Evolutionary conservation across 2,329 filamentous ascomycete species (phyloP).

Genomic region (Arthroderma uncinatum): DNA sequence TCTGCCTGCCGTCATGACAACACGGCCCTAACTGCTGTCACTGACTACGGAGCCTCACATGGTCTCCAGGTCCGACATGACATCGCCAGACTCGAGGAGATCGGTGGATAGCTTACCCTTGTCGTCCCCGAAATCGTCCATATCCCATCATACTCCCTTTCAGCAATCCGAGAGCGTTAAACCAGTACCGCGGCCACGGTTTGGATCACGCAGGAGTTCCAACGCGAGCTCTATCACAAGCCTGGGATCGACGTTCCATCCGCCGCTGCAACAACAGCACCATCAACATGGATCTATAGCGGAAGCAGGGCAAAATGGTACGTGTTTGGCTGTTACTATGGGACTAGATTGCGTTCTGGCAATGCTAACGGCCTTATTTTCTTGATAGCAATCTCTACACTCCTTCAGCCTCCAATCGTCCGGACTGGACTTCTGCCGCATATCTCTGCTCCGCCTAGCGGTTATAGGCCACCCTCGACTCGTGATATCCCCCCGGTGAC

Average conservation of each 20-base stretch:
- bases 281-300: conserved; percentile 42
- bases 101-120: conserved; percentile 55
- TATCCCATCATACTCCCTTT: conserved; percentile 38
- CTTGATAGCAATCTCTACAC: conserved; percentile 63
- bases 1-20: not conserved
- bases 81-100: conserved; percentile 50
- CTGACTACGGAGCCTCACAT: conserved; percentile 1
- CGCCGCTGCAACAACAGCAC: conserved; percentile 36
- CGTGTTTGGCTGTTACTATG: conserved; percentile 19
- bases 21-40: conserved; percentile 1
- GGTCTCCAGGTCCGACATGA: conserved; percentile 42
- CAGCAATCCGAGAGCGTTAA: conserved; percentile 30
- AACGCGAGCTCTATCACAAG: conserved; percentile 80
- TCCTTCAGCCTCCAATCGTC: conserved; percentile 66
- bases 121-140: conserved; percentile 40
- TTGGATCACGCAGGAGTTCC: conserved; percentile 55
- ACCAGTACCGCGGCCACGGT: conserved; percentile 24
- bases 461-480: conserved; percentile 71
- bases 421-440: conserved; percentile 73
- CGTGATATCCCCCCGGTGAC: conserved; percentile 89
- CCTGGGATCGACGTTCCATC: conserved; percentile 72
- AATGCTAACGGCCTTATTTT: conserved; percentile 1
- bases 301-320: conserved; percentile 61
- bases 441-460: conserved; percentile 54
- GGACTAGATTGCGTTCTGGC: not conserved